Base-by-base conservation (phyloP, 768 basidiomycete genomes). In the Naganishia onofrii region DNA sequence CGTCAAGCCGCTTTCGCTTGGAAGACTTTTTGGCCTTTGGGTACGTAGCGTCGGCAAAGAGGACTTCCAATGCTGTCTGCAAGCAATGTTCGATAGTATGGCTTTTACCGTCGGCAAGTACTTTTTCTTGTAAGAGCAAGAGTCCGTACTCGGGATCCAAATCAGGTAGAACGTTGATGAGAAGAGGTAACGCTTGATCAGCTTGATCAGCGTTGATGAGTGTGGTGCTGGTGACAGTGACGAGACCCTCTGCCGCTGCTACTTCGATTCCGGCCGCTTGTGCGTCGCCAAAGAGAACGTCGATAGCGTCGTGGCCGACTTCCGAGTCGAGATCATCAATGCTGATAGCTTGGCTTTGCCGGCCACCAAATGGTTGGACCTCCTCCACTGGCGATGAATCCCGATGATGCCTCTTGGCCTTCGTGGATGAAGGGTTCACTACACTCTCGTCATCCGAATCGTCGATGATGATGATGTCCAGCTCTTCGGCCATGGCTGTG, bases 141-240 rank as follows among this genome's bases (percentile, higher is more conserved):
- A 63, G 38, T 42, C 60, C 60, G 42, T 63, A 42, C 3, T 63
- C 60, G 7, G 60, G 60, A 29, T 63, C 60, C 23, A 63, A n/a
- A n/a, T 63, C 38, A 21, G 60, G 60, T 9, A 63, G 23, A 42
- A 63, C 38, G 42, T 63, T 63, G 60, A 63, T 63, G 23, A 63
- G 60, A 28, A 63, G 60, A 12, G 60, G 60, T 63, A 63, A 21
- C 6, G 60, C 60, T 29, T 44, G 60, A 63, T 63, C 60, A n/a
- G 60, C 60, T 63, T 63, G 60, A 44, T 63, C 60, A n/a, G 42
- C 36, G 21, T 34, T 63, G 60, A 63, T 63, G 38, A 63, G n/a
- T 26, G 60, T 63, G 1, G 60, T 28, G 38, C 38, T 63, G 42
- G 60, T 63, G 60, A 63, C 60, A 2, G 60, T 63, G 23, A 63